Evolutionary conservation across 2,329 filamentous ascomycete species (phyloP).

Genomic region (Chalaropsis ovoidea): DNA sequence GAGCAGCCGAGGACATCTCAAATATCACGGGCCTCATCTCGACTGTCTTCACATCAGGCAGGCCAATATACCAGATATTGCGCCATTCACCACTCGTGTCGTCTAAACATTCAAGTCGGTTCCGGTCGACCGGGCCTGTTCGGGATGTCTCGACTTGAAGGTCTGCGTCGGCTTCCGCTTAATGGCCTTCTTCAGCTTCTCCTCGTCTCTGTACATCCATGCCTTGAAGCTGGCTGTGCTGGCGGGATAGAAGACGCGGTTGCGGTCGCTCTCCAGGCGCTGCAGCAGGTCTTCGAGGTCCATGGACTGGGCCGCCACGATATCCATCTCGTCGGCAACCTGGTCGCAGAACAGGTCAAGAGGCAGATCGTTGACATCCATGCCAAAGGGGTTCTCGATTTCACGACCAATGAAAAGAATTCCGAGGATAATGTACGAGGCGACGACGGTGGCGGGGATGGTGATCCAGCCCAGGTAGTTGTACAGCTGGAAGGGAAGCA

Average conservation of each 20-base stretch:
- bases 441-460: conserved; percentile 62
- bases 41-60: not conserved
- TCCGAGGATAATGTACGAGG: conserved; percentile 74
- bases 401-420: conserved; percentile 65
- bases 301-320: conserved; percentile 47
- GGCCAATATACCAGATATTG: conserved; percentile 8
- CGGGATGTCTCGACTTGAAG: conserved; percentile 28
- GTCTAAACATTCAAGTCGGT: conserved; percentile 21
- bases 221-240: conserved; percentile 34
- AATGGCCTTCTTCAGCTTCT: conserved; percentile 35
- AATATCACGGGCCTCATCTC: not conserved
- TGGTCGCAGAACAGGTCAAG: conserved; percentile 68
- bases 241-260: conserved; percentile 49
- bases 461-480: conserved; percentile 57
- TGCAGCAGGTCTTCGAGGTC: conserved; percentile 32
- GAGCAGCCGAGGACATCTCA: not conserved
- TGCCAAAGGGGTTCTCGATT: conserved; percentile 76
- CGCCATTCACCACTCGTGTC: not conserved
- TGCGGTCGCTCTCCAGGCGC: conserved; percentile 34
- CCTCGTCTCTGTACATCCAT: conserved; percentile 37
- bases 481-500: conserved; percentile 73
- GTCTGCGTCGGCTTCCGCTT: conserved; percentile 35
- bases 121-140: conserved; percentile 16
- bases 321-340: conserved; percentile 62
- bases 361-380: conserved; percentile 72